Evolutionary conservation across 2,329 filamentous ascomycete species (phyloP).

Genomic region (Botrytis tulipae): DNA sequence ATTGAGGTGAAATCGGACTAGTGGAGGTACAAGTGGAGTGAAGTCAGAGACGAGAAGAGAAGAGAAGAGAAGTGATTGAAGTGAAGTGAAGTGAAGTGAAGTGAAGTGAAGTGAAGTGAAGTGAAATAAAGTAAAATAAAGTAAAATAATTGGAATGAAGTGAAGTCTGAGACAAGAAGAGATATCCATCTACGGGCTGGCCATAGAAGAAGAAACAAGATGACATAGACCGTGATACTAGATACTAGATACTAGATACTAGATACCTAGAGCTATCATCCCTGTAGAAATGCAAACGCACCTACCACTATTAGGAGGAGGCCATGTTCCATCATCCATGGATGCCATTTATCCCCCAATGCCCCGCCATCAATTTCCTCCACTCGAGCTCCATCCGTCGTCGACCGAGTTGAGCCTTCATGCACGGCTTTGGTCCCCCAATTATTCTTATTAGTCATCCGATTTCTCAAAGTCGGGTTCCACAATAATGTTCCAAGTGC

Average conservation of each 20-base stretch:
- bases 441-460: neutral
- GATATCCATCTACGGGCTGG: neutral
- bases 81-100: neutral
- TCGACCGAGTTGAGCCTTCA: neutral
- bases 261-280: neutral
- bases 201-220: neutral
- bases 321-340: no score
- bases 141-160: neutral
- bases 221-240: neutral
- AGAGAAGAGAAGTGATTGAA: neutral
- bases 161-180: neutral
- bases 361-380: neutral
- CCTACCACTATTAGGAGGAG: neutral
- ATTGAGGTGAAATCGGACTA: no score
- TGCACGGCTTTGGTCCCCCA: neutral
- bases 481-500: neutral
- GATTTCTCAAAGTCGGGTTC: neutral
- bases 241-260: neutral
- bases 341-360: neutral
- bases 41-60: neutral
- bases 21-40: neutral
- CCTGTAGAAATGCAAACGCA: conserved; percentile 1
- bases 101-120: neutral
- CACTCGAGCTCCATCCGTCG: neutral
- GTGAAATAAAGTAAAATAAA: no score